phyloP scores from a whole-genome alignment of 768 basidiomycete genomes.

The Boletus tomentosulus region DNA sequence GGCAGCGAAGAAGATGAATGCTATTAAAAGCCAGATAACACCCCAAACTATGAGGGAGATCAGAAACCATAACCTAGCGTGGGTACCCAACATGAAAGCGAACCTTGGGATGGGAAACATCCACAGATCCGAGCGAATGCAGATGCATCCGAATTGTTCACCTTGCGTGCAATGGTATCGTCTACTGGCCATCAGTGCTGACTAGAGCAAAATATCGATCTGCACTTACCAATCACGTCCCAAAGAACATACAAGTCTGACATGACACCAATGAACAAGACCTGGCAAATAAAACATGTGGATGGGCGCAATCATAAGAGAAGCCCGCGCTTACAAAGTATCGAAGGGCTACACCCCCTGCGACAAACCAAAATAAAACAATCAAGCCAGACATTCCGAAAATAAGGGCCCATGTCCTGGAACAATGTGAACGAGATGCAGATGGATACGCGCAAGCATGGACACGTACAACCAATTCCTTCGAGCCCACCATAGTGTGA shows the following conservation, averaged over 20 bases:
- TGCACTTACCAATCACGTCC: slow-evolving; percentile 74
- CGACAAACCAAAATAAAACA: slow-evolving; percentile 82
- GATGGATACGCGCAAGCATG: not conserved
- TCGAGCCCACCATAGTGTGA: slow-evolving; percentile 87
- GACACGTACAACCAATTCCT: slow-evolving; percentile 62
- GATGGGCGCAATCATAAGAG: not conserved
- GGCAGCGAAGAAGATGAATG: slow-evolving; percentile 67
- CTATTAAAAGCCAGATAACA: slow-evolving; percentile 78
- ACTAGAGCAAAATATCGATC: not conserved
- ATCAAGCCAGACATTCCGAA: slow-evolving; percentile 76
- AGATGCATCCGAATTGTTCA: slow-evolving; percentile 84
- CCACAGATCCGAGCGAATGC: slow-evolving; percentile 82
- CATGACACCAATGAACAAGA: slow-evolving; percentile 84
- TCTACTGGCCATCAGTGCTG: slow-evolving; percentile 38
- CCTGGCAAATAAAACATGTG: slow-evolving; percentile 33
- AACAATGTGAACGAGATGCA: not conserved
- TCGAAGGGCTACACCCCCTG: slow-evolving; percentile 66
- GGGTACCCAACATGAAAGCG: not conserved
- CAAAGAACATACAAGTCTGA: slow-evolving; percentile 83
- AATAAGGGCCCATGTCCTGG: slow-evolving; percentile 75
- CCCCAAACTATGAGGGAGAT: slow-evolving; percentile 64
- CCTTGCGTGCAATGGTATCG: slow-evolving; percentile 79
- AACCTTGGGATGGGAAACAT: slow-evolving; percentile 80
- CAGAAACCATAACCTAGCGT: not conserved
- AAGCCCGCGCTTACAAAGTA: slow-evolving; percentile 53